A percentile compares a stretch with the other conserved stretches of the same genome.
Conservation (phyloP, 805 yeast genomes). For the Saccharomycopsis babjevae region DNA sequence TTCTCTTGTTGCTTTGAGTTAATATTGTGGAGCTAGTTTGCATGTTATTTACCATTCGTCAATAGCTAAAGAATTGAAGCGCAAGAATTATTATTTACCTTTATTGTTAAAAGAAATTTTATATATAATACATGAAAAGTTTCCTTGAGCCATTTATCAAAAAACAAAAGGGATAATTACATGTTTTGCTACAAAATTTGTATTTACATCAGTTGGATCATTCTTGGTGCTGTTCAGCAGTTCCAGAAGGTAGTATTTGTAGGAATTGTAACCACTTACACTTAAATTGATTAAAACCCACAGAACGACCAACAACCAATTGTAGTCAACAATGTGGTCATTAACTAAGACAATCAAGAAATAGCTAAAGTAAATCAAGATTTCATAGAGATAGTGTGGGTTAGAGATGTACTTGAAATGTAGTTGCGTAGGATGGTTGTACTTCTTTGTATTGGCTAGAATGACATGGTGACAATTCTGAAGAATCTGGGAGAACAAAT, state of each 20-base stretch:
- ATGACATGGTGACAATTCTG: conserved; percentile 30
- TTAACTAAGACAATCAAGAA: neutral
- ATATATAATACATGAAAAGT: too few relatives aligned
- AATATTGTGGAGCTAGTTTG: too few relatives aligned
- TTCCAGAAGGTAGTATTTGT: conserved; percentile 4
- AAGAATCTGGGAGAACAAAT: conserved; percentile 28
- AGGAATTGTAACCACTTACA: conserved; percentile 6
- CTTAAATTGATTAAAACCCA: conserved; percentile 13
- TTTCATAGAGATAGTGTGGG: conserved; percentile 66
- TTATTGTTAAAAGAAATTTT: too few relatives aligned
- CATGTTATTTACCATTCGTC: too few relatives aligned
- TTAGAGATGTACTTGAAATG: conserved; percentile 42
- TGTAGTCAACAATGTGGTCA: neutral
- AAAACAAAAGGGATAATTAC: conserved; percentile 15
- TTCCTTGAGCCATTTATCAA: neutral
- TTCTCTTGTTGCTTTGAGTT: too few relatives aligned
- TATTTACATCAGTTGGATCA: neutral
- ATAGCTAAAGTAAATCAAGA: conserved; percentile 36
- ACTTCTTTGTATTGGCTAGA: conserved; percentile 41
- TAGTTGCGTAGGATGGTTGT: conserved; percentile 43
- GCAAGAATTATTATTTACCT: too few relatives aligned
- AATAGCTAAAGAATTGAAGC: too few relatives aligned
- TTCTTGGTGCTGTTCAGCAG: neutral
- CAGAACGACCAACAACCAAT: neutral
- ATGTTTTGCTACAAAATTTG: conserved; percentile 5